These are phyloP conservation scores for Nematodospora anomalae DNA, from an alignment of 1,139 yeast genomes.

Conservation along the genomic window DNA sequence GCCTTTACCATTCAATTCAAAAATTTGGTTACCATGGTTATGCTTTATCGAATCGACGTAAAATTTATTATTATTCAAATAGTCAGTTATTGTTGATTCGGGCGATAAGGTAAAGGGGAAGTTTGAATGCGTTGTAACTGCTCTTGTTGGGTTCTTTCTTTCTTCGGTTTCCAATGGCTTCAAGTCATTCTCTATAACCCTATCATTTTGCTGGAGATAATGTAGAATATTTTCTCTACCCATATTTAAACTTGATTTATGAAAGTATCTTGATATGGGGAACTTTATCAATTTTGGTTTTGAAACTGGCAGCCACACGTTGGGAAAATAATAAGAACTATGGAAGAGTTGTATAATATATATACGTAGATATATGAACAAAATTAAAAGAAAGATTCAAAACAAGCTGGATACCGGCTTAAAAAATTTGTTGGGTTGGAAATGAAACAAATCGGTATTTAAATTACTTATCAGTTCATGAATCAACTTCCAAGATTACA, in stretches of 20 bases:
- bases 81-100: slow-evolving; percentile 62
- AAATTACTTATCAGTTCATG: too few species aligned
- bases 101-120: slow-evolving; percentile 58
- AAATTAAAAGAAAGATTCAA: too few species aligned
- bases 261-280: not conserved
- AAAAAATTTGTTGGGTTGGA: too few species aligned
- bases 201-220: slow-evolving; percentile 42
- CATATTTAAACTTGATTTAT: slow-evolving; percentile 22
- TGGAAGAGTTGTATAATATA: too few species aligned
- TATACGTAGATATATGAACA: too few species aligned
- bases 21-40: slow-evolving; percentile 59
- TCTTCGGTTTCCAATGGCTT: slow-evolving; percentile 9
- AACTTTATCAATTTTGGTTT: not conserved
- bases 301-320: not conserved
- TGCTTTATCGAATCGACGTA: slow-evolving; percentile 64
- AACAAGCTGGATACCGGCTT: too few species aligned
- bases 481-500: too few species aligned
- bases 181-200: slow-evolving; percentile 16
- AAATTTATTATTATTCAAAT: slow-evolving; percentile 63
- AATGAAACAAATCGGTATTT: too few species aligned
- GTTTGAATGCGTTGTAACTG: slow-evolving; percentile 20
- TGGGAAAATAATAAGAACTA: not conserved
- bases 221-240: slow-evolving; percentile 47
- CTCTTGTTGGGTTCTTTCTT: slow-evolving; percentile 10
- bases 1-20: slow-evolving; percentile 75